Evolutionary conservation across 306 rosid species (phyloP).

Genomic region (Oemleria cerasiformis): DNA sequence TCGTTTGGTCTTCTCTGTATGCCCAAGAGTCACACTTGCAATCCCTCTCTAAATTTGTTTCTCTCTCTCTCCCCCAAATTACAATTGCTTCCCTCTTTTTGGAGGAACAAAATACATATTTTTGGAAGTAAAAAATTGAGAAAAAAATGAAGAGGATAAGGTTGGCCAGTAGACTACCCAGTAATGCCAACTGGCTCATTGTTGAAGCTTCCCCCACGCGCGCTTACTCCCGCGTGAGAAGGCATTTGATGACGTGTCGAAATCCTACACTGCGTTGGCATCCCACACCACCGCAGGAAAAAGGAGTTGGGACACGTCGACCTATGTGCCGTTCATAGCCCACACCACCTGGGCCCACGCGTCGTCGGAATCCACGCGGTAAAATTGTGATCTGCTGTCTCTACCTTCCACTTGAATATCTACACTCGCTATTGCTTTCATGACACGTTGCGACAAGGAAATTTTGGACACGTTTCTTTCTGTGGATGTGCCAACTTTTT

Average conservation of each 20-base stretch:
- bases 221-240: background rate
- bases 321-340: background rate
- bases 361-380: background rate
- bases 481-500: background rate
- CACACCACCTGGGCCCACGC: background rate
- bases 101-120: slow-evolving; percentile 1
- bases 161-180: slow-evolving; percentile 41
- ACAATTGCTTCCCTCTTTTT: slow-evolving; percentile 30
- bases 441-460: background rate
- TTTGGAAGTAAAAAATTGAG: background rate
- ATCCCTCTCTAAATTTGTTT: slow-evolving; percentile 13
- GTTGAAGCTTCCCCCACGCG: slow-evolving; percentile 31
- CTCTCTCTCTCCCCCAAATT: slow-evolving; percentile 16
- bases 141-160: slow-evolving; percentile 44
- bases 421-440: background rate
- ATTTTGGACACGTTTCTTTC: background rate
- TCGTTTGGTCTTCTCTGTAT: slow-evolving; percentile 20
- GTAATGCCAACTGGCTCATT: slow-evolving; percentile 49
- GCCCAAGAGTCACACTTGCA: slow-evolving; percentile 32
- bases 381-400: background rate
- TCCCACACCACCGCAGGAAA: background rate
- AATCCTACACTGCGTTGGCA: background rate
- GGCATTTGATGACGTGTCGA: slow-evolving; percentile 13
- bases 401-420: background rate
- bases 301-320: background rate